These are phyloP conservation scores for Coemansia reversa DNA, from an alignment of 192 early-diverging fungal species.

Conservation along the genomic window DNA sequence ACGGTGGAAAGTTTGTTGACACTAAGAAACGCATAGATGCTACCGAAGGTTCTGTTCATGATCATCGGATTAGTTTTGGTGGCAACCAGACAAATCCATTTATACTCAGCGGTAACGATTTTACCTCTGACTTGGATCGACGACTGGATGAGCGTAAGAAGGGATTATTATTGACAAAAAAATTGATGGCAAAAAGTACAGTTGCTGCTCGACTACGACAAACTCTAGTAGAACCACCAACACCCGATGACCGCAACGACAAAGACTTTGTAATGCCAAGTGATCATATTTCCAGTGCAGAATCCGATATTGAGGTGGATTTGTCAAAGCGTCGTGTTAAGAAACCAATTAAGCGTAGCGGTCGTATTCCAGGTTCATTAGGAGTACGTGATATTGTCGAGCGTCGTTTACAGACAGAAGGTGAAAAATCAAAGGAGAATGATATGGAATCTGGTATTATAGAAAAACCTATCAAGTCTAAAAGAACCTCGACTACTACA, in stretches of 20 bases:
- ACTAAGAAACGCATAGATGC: conserved; percentile 2
- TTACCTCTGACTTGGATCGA: conserved; percentile 36
- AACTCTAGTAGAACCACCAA: conserved; percentile 23
- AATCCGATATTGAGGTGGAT: conserved; percentile 3
- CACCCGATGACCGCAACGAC: conserved; percentile 37
- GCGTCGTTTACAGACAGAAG: conserved; percentile 13
- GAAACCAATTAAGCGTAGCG: neutral
- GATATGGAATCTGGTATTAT: neutral
- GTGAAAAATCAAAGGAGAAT: neutral
- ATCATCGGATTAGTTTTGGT: conserved; percentile 51
- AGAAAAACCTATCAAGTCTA: neutral
- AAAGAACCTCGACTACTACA: neutral
- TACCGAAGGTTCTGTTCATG: conserved; percentile 49
- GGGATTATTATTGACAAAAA: conserved; percentile 6
- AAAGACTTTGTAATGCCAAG: conserved; percentile 33
- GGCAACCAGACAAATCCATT: conserved; percentile 36
- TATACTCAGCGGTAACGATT: conserved; percentile 39
- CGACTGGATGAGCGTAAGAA: conserved; percentile 19
- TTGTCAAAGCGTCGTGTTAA: neutral
- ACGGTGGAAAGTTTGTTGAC: conserved; percentile 1
- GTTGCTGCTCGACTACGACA: conserved; percentile 34
- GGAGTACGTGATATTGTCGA: conserved; percentile 42
- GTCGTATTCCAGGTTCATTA: conserved; percentile 32
- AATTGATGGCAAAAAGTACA: conserved; percentile 33
- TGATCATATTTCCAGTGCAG: conserved; percentile 10